Percentiles rank a stretch among this genome's conserved stretches.
These are phyloP conservation scores for Tetrapyrgos nigripes DNA, from an alignment of 1,284 basidiomycete species.

Conservation along the genomic window DNA sequence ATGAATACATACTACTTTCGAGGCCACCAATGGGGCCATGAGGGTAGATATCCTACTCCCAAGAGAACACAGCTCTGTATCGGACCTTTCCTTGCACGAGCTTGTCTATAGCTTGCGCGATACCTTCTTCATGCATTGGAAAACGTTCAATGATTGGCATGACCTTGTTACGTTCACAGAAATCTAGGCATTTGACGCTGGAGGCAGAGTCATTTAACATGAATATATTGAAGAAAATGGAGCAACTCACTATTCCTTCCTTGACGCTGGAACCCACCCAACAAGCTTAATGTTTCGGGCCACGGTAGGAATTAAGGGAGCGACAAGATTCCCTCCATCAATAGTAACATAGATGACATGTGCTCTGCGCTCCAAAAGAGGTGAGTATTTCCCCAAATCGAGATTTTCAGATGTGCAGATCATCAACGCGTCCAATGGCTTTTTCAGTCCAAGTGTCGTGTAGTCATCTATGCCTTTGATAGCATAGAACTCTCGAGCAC, in stretches of 20 bases:
- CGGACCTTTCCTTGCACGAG: slow-evolving; percentile 32
- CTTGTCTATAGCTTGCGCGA: slow-evolving; percentile 34
- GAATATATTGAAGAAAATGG: background rate
- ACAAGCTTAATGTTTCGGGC: slow-evolving; percentile 10
- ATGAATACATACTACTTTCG: no score
- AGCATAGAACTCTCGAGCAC: slow-evolving; percentile 49
- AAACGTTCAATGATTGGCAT: slow-evolving; percentile 35
- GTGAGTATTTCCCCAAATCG: slow-evolving; percentile 29
- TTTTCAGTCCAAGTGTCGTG: slow-evolving; percentile 27
- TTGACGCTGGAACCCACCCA: slow-evolving; percentile 2
- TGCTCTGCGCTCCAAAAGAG: slow-evolving; percentile 13
- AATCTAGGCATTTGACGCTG: slow-evolving; percentile 18
- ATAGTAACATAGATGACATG: slow-evolving; percentile 17
- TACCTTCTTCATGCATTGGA: slow-evolving; percentile 32
- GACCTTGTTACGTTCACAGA: slow-evolving; percentile 19
- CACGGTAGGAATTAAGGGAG: slow-evolving; percentile 5
- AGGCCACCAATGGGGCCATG: no score
- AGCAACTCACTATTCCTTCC: background rate
- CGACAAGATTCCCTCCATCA: background rate
- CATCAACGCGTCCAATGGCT: slow-evolving; percentile 30
- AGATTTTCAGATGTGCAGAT: slow-evolving; percentile 32
- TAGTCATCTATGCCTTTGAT: slow-evolving; percentile 26
- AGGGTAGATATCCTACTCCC: background rate
- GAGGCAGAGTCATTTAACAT: background rate
- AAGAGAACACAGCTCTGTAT: slow-evolving; percentile 34